Percentiles rank a stretch among this genome's conserved stretches.
Conservation (phyloP, 169 alveolate species). For the Plasmodium coatneyi region DNA sequence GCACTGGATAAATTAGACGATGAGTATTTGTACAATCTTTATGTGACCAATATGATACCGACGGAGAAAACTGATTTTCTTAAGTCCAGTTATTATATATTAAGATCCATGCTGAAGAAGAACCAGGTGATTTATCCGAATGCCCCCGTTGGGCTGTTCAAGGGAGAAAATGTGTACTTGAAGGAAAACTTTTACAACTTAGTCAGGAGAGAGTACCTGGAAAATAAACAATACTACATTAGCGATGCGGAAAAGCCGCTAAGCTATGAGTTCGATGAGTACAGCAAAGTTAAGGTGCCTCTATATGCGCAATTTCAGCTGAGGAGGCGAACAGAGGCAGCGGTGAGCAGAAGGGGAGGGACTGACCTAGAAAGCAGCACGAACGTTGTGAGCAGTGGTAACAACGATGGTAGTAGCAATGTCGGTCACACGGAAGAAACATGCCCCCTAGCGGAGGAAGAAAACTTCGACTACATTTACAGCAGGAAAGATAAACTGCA, state of each 20-base stretch:
- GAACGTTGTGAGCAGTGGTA: neutral
- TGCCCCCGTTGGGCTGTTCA: conserved; percentile 48
- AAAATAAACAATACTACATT: conserved; percentile 44
- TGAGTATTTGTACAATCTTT: conserved; percentile 36
- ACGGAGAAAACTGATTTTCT: conserved; percentile 44
- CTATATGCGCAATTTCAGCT: conserved; percentile 56
- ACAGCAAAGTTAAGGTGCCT: conserved; percentile 19
- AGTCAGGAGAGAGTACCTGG: conserved; percentile 41
- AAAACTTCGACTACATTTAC: conserved; percentile 40
- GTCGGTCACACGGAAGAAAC: neutral
- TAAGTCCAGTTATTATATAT: conserved; percentile 41
- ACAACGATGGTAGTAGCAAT: neutral
- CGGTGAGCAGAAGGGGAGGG: neutral
- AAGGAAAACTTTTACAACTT: conserved; percentile 47
- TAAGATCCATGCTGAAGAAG: conserved; percentile 48
- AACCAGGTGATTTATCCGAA: conserved; percentile 69
- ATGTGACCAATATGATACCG: conserved; percentile 56
- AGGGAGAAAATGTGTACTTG: conserved; percentile 67
- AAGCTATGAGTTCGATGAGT: conserved; percentile 24
- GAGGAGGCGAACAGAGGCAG: neutral
- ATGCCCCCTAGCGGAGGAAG: neutral
- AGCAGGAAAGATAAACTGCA: conserved; percentile 19
- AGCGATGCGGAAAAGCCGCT: conserved; percentile 64
- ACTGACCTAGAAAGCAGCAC: neutral
- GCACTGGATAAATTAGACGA: conserved; percentile 56